A percentile compares a stretch with the other conserved stretches of the same genome.
Evolutionary conservation across 2,329 filamentous ascomycete species (phyloP).

Genomic region (Dothidotthia symphoricarpi): DNA sequence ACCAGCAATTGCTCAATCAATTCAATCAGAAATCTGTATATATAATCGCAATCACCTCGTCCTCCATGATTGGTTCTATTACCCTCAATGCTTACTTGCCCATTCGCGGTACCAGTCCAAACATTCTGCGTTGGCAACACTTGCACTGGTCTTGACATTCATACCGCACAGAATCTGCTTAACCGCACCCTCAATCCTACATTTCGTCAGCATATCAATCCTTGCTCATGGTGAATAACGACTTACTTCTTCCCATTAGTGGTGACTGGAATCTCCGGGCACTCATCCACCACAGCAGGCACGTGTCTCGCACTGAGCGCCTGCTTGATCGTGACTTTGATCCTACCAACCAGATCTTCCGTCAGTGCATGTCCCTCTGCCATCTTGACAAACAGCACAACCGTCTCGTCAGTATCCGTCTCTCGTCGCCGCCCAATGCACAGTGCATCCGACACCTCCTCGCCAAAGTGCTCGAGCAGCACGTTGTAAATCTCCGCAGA

Average conservation of each 20-base stretch:
- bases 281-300: slow-evolving; percentile 77
- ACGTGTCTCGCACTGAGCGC: slow-evolving; percentile 90
- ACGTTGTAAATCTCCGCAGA: slow-evolving; percentile 96
- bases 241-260: slow-evolving; percentile 92
- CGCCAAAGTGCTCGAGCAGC: slow-evolving; percentile 76
- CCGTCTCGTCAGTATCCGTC: slow-evolving; percentile 76
- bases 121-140: slow-evolving; percentile 87
- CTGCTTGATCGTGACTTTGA: slow-evolving; percentile 67
- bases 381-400: slow-evolving; percentile 86
- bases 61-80: no score
- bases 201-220: slow-evolving; percentile 6
- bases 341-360: slow-evolving; percentile 58
- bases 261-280: slow-evolving; percentile 84
- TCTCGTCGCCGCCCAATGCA: slow-evolving; percentile 76
- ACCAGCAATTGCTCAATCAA: no score
- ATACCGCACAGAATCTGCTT: slow-evolving; percentile 93
- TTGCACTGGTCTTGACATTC: slow-evolving; percentile 83
- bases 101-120: slow-evolving; percentile 85
- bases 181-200: slow-evolving; percentile 84
- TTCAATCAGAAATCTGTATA: no score
- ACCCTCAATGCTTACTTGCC: slow-evolving; percentile 42
- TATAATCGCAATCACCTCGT: no score
- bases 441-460: slow-evolving; percentile 77
- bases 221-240: neutral
- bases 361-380: slow-evolving; percentile 57